These are phyloP conservation scores for Cladosporium velox DNA, from an alignment of 2,329 filamentous ascomycete genomes.

Conservation along the genomic window DNA sequence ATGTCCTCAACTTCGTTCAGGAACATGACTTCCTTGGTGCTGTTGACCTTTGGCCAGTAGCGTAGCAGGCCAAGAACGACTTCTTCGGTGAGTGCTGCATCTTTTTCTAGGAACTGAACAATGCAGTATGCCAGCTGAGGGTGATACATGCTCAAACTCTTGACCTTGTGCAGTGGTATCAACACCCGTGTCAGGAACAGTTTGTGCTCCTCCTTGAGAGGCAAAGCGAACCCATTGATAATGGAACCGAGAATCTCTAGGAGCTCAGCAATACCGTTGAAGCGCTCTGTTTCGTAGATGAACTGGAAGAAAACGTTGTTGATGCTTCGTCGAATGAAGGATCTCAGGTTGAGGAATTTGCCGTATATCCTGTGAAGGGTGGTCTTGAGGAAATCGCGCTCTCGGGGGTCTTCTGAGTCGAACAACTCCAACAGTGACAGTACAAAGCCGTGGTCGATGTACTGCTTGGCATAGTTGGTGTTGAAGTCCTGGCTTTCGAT, in stretches of 20 bases:
- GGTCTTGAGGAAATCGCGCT: conserved; percentile 97
- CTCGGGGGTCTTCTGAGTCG: conserved; percentile 94
- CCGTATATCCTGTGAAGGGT: conserved; percentile 97
- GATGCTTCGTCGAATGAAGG: conserved; percentile 96
- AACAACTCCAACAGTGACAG: conserved; percentile 94
- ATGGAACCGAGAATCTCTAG: conserved; percentile 97
- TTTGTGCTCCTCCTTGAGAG: conserved; percentile 98
- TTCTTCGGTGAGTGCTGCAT: conserved; percentile 95
- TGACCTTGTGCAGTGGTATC: conserved; percentile 94
- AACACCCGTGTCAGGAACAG: conserved; percentile 92
- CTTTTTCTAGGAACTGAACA: conserved; percentile 97
- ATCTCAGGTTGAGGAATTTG: conserved; percentile 96
- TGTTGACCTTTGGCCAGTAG: conserved; percentile 99
- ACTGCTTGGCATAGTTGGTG: conserved; percentile 98
- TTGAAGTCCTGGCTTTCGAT: conserved; percentile 99
- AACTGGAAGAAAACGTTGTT: conserved; percentile 99
- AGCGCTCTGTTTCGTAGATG: conserved; percentile 96
- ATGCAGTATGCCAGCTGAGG: conserved; percentile 98
- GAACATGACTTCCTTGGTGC: conserved; percentile 99
- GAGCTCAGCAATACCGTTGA: conserved; percentile 96
- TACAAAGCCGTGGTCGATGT: conserved; percentile 98
- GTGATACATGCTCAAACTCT: conserved; percentile 99
- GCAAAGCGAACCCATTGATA: conserved; percentile 96
- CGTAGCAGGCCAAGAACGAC: conserved; percentile 90
- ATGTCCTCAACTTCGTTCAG: conserved; percentile 99